These are phyloP conservation scores for Linnemannia zychae DNA, from an alignment of 192 early-diverging fungal genomes.

Conservation along the genomic window DNA sequence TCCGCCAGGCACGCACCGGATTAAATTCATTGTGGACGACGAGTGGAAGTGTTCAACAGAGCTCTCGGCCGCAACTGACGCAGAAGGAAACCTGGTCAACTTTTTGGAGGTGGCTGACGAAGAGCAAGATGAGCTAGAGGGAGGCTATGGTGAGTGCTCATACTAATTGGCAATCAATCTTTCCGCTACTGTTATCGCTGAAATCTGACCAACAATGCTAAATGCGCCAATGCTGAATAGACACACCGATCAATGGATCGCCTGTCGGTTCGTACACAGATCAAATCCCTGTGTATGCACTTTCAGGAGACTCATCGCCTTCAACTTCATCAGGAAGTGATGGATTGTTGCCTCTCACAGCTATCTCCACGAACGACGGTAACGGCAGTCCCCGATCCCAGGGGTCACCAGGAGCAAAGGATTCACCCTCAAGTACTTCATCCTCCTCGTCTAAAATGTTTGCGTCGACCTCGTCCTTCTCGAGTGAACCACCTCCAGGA, in stretches of 20 bases:
- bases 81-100: conserved; percentile 97
- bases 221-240: neutral
- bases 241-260: conserved; percentile 48
- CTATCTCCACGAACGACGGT: conserved; percentile 31
- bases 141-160: conserved; percentile 30
- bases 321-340: conserved; percentile 53
- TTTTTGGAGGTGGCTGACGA: conserved; percentile 89
- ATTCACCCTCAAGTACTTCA: conserved; percentile 46
- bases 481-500: conserved; percentile 78
- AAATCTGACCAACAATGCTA: neutral
- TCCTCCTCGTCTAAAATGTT: conserved; percentile 26
- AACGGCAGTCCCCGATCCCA: conserved; percentile 18
- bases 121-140: conserved; percentile 71
- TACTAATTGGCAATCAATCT: neutral
- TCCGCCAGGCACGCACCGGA: conserved; percentile 93
- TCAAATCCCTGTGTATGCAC: conserved; percentile 42
- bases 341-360: conserved; percentile 32
- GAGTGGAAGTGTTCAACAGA: conserved; percentile 97
- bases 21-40: conserved; percentile 99
- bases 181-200: neutral
- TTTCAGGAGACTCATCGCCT: conserved; percentile 53
- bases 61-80: conserved; percentile 90
- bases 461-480: conserved; percentile 22
- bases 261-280: conserved; percentile 50
- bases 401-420: conserved; percentile 27